Base-by-base conservation (phyloP, 768 basidiomycete genomes). In the Termitomyces sp. region DNA sequence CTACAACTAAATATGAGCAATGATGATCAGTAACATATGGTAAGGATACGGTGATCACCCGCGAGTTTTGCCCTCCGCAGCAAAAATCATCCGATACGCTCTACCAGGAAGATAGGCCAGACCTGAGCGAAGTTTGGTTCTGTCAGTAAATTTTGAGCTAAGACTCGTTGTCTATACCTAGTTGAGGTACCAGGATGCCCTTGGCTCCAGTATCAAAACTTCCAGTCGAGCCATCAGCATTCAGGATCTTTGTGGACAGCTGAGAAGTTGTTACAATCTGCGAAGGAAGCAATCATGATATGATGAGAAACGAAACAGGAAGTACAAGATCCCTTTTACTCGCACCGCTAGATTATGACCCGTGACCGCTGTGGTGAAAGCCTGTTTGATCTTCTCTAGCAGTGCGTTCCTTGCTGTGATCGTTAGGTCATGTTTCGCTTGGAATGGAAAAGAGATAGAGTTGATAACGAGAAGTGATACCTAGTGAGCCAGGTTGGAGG, bases 371-470 rank as follows among this genome's bases (percentile, higher is more conserved):
- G 74, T 74, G 26, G 80, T 71, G 17, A 90, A 72, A 37, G 63
- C 65, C 63, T 81, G 76, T 61, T 81, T 84, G 21, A 87, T 69
- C 47, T 67, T 71, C 17, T 80, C 79, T 6, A 88, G 65, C 42
- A 83, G 64, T 11, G 68, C 68, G 30, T 65, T 74, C 63, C 70
- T 78, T 46, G 69, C 73, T 11, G 71, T 64, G 10, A 60, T 60
- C 11, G 67, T 64, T 30, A 85, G 61, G 40, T 72, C 65, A 1
- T 77, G 65, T 19, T 71, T 64, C 12, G 72, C 67, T 65, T 89
- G 86, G 57, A 90, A 85, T 2, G 82, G 81, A 62, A 82, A 86
- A 22, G 82, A 83, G 28, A 90, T 72, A 2, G 84, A 87, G 64
- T 80, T 83, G 44, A 90, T 67, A 26, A 88, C 79, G 11, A 91